These are phyloP conservation scores for Aspergillus carbonarius DNA, from an alignment of 2,329 filamentous ascomycete species.

Conservation along the genomic window DNA sequence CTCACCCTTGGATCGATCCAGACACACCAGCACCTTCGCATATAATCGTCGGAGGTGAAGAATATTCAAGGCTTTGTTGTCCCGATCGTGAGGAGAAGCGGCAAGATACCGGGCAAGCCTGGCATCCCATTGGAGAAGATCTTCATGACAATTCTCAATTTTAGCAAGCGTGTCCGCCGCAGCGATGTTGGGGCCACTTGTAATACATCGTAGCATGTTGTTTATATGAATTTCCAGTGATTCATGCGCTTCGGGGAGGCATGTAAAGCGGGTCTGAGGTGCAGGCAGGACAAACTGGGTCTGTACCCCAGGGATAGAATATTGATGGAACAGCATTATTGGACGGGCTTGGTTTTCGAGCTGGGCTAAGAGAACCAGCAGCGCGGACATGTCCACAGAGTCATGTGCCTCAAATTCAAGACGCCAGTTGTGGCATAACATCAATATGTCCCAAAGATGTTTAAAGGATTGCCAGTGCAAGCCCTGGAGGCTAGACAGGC, in stretches of 20 bases:
- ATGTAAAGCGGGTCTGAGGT: background rate
- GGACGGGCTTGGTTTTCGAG: conserved; percentile 3
- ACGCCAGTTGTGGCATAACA: background rate
- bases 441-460: background rate
- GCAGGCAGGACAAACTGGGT: background rate
- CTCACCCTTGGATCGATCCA: background rate
- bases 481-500: background rate
- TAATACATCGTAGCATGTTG: background rate
- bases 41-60: background rate
- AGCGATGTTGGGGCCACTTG: background rate
- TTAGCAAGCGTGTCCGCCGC: background rate
- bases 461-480: background rate
- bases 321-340: background rate
- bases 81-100: background rate
- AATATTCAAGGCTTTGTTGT: background rate
- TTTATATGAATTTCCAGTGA: background rate
- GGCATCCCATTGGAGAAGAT: background rate
- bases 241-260: background rate
- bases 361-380: background rate
- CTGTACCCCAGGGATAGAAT: background rate
- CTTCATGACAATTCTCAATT: background rate
- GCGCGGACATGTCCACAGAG: background rate
- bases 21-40: background rate
- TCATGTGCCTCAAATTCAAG: background rate
- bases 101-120: background rate